phyloP scores from a whole-genome alignment of 164 flowering plant species.

The Vitis rupestris region DNA sequence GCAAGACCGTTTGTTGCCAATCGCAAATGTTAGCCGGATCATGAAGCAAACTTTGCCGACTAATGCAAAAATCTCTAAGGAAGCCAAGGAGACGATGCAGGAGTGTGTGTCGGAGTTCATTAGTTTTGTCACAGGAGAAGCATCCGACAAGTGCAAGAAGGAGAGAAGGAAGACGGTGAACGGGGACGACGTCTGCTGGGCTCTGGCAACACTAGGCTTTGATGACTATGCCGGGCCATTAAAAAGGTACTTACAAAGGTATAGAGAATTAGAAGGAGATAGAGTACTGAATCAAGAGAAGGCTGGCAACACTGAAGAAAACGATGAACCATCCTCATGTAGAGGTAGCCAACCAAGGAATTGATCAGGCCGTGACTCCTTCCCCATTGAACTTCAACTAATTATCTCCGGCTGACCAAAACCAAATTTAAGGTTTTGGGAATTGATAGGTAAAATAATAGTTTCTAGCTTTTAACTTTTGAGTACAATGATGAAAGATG shows the following conservation, averaged over 20 bases:
- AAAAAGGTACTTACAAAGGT: conserved; percentile 28
- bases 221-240: conserved; percentile 29
- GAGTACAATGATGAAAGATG: neutral
- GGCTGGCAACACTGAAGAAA: conserved; percentile 3
- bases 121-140: conserved; percentile 44
- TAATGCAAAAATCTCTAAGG: conserved; percentile 45
- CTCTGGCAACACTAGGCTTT: conserved; percentile 34
- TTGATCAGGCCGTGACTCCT: neutral
- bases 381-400: neutral
- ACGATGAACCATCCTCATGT: conserved; percentile 1
- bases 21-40: conserved; percentile 43
- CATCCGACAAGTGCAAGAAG: conserved; percentile 35
- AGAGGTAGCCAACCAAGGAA: neutral
- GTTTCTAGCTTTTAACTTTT: neutral
- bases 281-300: conserved; percentile 12
- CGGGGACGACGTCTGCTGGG: conserved; percentile 43
- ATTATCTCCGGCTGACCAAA: neutral
- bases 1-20: conserved; percentile 34
- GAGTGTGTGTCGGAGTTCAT: conserved; percentile 48
- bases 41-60: conserved; percentile 39
- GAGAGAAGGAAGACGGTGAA: conserved; percentile 44
- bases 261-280: conserved; percentile 29
- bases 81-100: conserved; percentile 43
- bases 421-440: neutral
- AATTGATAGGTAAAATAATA: neutral